A percentile compares a stretch with the other conserved stretches of the same genome.
Evolutionary conservation across 2,329 filamentous ascomycete genomes (phyloP).

Genomic region (Penicillium sp.): DNA sequence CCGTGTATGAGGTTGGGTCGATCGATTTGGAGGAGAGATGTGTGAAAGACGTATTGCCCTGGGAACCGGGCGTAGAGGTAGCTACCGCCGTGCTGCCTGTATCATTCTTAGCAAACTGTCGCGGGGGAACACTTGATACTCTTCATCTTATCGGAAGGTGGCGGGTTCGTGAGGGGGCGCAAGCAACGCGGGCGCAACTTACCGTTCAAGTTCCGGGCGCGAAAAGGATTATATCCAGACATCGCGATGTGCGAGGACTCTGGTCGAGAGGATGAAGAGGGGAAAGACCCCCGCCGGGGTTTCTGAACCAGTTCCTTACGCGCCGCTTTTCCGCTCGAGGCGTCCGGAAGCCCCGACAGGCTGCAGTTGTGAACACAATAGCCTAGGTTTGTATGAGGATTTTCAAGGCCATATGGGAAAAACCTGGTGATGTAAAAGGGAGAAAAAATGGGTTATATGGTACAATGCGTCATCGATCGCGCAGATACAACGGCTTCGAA

Average conservation of each 20-base stretch:
- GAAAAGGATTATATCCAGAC: constrained; percentile 49
- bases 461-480: not conserved
- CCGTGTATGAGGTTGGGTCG: constrained; percentile 1
- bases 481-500: not conserved
- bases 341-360: constrained; percentile 18
- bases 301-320: constrained; percentile 19
- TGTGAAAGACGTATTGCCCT: constrained; percentile 5
- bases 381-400: not conserved
- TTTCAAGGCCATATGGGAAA: constrained; percentile 5
- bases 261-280: constrained; percentile 15
- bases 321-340: constrained; percentile 21
- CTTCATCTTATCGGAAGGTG: constrained; percentile 17
- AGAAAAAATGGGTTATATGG: constrained; percentile 1
- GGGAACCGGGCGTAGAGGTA: constrained; percentile 1
- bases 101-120: constrained; percentile 9
- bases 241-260: constrained; percentile 29
- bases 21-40: constrained; percentile 10
- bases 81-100: not conserved
- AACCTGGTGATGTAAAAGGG: constrained; percentile 7
- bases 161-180: constrained; percentile 11
- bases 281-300: constrained; percentile 17
- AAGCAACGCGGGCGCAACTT: constrained; percentile 13
- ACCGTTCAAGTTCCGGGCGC: constrained; percentile 39
- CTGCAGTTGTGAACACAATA: constrained; percentile 1
- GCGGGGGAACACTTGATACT: not conserved